phyloP scores from a whole-genome alignment of 2,329 filamentous ascomycete species.

The Dichotomopilus funicola region DNA sequence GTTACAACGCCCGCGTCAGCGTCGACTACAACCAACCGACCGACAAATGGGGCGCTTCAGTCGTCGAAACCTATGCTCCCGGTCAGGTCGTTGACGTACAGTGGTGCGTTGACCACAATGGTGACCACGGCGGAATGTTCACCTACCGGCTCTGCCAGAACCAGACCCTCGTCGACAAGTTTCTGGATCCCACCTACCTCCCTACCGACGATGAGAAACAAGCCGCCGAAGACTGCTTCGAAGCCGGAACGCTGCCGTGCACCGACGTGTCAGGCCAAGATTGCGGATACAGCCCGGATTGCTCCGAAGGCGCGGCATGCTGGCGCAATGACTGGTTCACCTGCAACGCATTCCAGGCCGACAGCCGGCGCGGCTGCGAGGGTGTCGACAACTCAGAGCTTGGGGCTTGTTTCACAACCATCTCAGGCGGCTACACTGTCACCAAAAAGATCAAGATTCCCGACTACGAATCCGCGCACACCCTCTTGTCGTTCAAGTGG shows the following conservation, averaged over 20 bases:
- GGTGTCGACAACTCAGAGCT: constrained; percentile 40
- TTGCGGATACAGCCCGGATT: constrained; percentile 45
- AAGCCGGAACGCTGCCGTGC: constrained; percentile 40
- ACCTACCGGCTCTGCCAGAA: constrained; percentile 48
- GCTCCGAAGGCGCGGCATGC: constrained; percentile 37
- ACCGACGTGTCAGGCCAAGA: constrained; percentile 44
- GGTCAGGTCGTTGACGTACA: constrained; percentile 44
- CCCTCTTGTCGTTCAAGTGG: constrained; percentile 47
- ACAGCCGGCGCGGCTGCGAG: constrained; percentile 34
- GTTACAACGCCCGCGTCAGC: constrained; percentile 47
- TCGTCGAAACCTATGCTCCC: constrained; percentile 38
- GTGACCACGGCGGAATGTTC: constrained; percentile 52
- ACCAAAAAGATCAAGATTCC: constrained; percentile 46
- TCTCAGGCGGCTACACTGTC: constrained; percentile 47
- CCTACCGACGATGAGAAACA: constrained; percentile 48
- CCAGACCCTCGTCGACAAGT: constrained; percentile 44
- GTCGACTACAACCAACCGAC: constrained; percentile 47
- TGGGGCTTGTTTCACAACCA: constrained; percentile 44
- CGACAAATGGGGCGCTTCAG: constrained; percentile 36
- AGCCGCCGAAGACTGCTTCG: constrained; percentile 47
- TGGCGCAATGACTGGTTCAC: constrained; percentile 50
- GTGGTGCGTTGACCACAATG: constrained; percentile 52
- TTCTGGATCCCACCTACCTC: constrained; percentile 40
- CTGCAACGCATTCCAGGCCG: constrained; percentile 39
- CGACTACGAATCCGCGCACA: constrained; percentile 42